These are phyloP conservation scores for Aureobasidium uvarum DNA, from an alignment of 2,329 filamentous ascomycete species.

Conservation along the genomic window DNA sequence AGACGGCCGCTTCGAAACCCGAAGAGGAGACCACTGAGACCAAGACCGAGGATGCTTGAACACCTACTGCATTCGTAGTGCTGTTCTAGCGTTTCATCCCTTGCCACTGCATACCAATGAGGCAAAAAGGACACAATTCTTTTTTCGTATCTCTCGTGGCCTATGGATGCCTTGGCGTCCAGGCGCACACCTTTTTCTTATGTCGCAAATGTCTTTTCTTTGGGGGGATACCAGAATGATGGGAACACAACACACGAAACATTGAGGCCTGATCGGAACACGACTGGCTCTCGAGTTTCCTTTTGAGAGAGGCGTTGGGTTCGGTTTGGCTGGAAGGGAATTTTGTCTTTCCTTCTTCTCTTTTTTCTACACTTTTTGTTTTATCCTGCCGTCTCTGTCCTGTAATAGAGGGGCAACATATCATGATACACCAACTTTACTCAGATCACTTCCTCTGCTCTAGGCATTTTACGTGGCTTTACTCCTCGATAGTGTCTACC, in stretches of 20 bases:
- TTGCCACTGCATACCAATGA: neutral
- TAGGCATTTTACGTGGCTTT: neutral
- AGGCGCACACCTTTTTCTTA: neutral
- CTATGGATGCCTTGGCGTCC: neutral
- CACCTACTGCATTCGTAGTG: too few relatives aligned
- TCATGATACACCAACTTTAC: constrained; percentile 4
- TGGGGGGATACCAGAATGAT: neutral
- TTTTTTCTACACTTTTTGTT: neutral
- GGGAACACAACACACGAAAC: neutral
- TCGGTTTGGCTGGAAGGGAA: neutral
- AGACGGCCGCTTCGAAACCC: constrained; percentile 27
- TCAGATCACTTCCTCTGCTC: neutral
- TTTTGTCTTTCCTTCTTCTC: neutral
- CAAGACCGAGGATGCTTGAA: constrained; percentile 5
- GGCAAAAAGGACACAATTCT: neutral
- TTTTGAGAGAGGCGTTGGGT: neutral
- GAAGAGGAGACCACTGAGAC: constrained; percentile 16
- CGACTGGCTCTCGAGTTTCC: neutral
- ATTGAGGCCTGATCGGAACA: neutral
- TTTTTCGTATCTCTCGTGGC: constrained; percentile 4
- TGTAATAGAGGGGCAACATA: neutral
- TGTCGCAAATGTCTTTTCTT: constrained; percentile 6
- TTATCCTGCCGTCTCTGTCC: neutral
- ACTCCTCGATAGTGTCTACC: neutral
- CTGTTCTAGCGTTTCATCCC: too few relatives aligned